phyloP scores from a whole-genome alignment of 176 grass and related monocot genomes.

The Pontederia paniculata region DNA sequence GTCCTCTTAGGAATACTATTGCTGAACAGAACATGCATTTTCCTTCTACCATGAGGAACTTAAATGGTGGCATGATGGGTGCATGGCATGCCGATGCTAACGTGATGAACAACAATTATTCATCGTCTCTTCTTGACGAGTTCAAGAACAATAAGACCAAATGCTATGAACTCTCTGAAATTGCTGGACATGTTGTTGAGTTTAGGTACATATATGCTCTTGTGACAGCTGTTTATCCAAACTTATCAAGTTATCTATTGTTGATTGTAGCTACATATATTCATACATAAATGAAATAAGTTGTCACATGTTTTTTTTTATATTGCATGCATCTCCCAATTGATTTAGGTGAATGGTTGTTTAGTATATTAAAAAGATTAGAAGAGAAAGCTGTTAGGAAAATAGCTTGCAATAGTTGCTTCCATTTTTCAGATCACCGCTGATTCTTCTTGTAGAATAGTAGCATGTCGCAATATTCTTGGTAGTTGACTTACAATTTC shows the following conservation, averaged over 20 bases:
- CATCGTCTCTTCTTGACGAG: slow-evolving; percentile 66
- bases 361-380: too few relatives aligned
- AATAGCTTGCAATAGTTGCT: too few relatives aligned
- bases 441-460: too few relatives aligned
- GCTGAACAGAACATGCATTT: slow-evolving; percentile 37
- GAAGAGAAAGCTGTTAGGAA: too few relatives aligned
- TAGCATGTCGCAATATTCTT: too few relatives aligned
- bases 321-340: too few relatives aligned
- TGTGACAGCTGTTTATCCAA: not conserved
- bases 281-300: too few relatives aligned
- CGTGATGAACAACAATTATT: slow-evolving; percentile 30
- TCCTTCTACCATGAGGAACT: slow-evolving; percentile 46
- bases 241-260: not conserved
- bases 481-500: too few relatives aligned
- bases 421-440: too few relatives aligned
- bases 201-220: slow-evolving; percentile 44
- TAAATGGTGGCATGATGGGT: slow-evolving; percentile 31
- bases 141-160: slow-evolving; percentile 91
- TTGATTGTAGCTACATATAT: slow-evolving; percentile 10
- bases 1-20: slow-evolving; percentile 37
- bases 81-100: slow-evolving; percentile 39
- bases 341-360: too few relatives aligned
- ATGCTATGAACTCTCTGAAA: slow-evolving; percentile 75
- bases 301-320: too few relatives aligned
- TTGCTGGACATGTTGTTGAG: slow-evolving; percentile 67